Evolutionary conservation across 805 yeast genomes (phyloP).

Genomic region (Candida silvicultrix): DNA sequence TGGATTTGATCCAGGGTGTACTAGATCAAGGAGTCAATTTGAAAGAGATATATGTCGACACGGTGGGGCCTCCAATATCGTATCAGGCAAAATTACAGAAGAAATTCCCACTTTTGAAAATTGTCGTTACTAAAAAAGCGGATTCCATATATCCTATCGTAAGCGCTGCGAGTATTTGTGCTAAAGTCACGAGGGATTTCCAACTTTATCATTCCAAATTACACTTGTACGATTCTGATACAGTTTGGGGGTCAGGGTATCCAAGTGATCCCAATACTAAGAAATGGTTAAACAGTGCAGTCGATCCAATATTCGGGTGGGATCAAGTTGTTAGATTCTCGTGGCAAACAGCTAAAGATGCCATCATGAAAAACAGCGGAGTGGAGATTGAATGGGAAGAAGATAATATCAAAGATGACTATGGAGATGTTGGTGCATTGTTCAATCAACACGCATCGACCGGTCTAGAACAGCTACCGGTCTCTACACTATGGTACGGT

Average conservation of each 20-base stretch:
- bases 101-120: constrained; percentile 61
- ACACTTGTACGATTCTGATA: constrained; percentile 19
- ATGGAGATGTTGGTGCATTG: constrained; percentile 16
- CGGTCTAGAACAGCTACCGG: constrained; percentile 14
- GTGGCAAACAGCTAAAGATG: constrained; percentile 89
- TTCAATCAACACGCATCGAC: too few species aligned
- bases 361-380: constrained; percentile 48
- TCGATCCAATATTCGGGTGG: constrained; percentile 87
- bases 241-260: constrained; percentile 79
- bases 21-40: constrained; percentile 56
- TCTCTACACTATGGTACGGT: constrained; percentile 24
- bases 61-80: constrained; percentile 91
- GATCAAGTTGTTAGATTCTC: constrained; percentile 68
- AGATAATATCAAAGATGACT: constrained; percentile 26
- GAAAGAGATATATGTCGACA: constrained; percentile 78
- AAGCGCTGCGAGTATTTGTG: constrained; percentile 91
- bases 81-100: constrained; percentile 71
- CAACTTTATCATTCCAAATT: constrained; percentile 34
- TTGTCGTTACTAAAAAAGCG: constrained; percentile 91
- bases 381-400: constrained; percentile 56
- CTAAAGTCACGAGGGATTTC: constrained; percentile 90
- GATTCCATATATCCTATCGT: constrained; percentile 90
- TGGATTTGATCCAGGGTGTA: constrained; percentile 63
- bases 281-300: constrained; percentile 58
- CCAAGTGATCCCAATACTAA: constrained; percentile 89